Base-by-base conservation (phyloP, 164 flowering plant species). In the Euptelea pleiosperma region DNA sequence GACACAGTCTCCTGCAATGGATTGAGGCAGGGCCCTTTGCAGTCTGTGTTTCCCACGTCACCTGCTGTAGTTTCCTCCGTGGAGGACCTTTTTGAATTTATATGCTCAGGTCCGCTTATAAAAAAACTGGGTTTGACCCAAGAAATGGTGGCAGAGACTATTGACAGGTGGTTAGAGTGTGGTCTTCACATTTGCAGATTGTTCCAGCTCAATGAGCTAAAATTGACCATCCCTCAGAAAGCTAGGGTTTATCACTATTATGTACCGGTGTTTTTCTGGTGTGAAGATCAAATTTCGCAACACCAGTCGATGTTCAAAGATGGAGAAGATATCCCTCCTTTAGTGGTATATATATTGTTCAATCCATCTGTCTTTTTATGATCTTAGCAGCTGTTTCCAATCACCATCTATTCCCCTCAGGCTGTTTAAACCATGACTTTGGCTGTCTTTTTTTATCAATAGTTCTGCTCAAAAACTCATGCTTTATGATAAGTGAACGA, bases 221-320 rank as follows among this genome's bases (percentile, higher is more conserved):
- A 43, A 24, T 79, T 93, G 28, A 71, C 80, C 6, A 56, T 58
- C 33, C 73, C 95, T 63, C 87, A 93, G 67, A 93, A 86, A 71
- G 79, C 68, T 14, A 82, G 97, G 71, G 47, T 93, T 26, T 93
- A 72, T 66, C 99, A 93, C 70, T 93, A 88, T 70, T 93, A 93
- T 46, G 63, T 91, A 73, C 99, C 99, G 2, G 96, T 93, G 43
- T 93, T 83, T 60, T 21, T 91, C 4, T 93, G 99, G 99, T 91
- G 99, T 55, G 89, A 93, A 68, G 79, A 88, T 61, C 87, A 93
- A 75, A 82, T 93, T 58, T 70, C 86, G 33, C 70, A 67, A 42
- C 97, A 93, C 64, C 62, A 47, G 44, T 76, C 95, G 29, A 67
- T 8, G 45, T 88, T 77, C 62, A 76, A 85, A 67, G 91, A 83